Conservation (phyloP, 805 yeast species). For the Yamadazyma sp. region DNA sequence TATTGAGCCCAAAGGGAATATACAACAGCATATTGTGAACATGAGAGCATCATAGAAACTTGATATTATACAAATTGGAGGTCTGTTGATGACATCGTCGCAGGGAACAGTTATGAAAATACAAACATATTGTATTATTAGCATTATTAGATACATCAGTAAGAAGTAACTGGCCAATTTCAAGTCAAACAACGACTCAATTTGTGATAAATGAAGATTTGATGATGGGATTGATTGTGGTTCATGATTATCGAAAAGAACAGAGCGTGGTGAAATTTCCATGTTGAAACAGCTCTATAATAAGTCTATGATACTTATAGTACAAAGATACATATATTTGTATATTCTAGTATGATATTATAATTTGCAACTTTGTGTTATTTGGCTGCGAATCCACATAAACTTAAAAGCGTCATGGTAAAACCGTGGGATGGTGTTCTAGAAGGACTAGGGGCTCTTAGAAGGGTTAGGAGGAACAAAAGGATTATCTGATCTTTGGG, state of each 20-base stretch:
- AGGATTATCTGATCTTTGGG: constrained; percentile 13
- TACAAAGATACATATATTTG: too few relatives aligned
- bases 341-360: too few relatives aligned
- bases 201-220: not conserved
- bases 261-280: too few relatives aligned
- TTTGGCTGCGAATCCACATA: too few relatives aligned
- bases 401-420: too few relatives aligned
- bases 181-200: constrained; percentile 3
- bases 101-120: constrained; percentile 31
- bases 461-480: constrained; percentile 19
- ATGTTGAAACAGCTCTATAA: too few relatives aligned
- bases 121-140: constrained; percentile 27
- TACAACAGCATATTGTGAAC: constrained; percentile 13
- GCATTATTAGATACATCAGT: constrained; percentile 18
- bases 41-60: constrained; percentile 18
- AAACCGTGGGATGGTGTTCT: too few relatives aligned
- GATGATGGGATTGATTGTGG: not conserved
- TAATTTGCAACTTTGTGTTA: too few relatives aligned
- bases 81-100: constrained; percentile 31
- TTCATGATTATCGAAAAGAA: too few relatives aligned
- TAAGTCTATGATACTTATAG: too few relatives aligned
- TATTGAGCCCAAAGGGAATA: constrained; percentile 21
- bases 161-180: constrained; percentile 8
- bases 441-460: too few relatives aligned
- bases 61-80: constrained; percentile 21